Conservation (phyloP, 345 rosid genomes). For the Euphorbia peplus region DNA sequence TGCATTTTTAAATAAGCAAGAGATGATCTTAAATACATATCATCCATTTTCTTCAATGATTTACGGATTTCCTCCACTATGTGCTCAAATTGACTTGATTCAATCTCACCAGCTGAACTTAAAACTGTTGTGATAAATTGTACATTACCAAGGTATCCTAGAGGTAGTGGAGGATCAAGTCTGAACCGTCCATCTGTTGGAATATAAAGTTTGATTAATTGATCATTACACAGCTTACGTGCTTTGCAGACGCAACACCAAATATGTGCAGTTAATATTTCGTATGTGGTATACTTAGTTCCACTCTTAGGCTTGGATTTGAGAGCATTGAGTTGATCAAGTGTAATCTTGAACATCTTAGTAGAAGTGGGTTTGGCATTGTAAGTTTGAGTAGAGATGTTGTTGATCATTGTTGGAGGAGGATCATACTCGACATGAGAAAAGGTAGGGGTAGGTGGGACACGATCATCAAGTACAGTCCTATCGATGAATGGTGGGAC, state of each 20-base stretch:
- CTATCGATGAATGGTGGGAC: conserved; percentile 18
- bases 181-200: conserved; percentile 38
- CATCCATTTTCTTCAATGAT: conserved; percentile 24
- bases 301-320: conserved; percentile 12
- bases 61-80: conserved; percentile 29
- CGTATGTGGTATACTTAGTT: conserved; percentile 9
- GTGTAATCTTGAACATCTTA: conserved; percentile 16
- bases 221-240: conserved; percentile 18
- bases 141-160: conserved; percentile 42
- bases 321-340: conserved; percentile 16
- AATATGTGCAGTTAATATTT: conserved; percentile 24
- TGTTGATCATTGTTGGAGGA: conserved; percentile 19
- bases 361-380: neutral
- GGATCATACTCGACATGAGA: conserved; percentile 28
- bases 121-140: conserved; percentile 28
- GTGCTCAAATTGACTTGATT: conserved; percentile 20
- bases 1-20: conserved; percentile 7
- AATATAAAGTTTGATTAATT: conserved; percentile 15
- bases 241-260: conserved; percentile 38
- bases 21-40: conserved; percentile 41
- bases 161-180: conserved; percentile 39
- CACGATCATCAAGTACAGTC: conserved; percentile 5
- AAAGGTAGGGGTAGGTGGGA: conserved; percentile 19
- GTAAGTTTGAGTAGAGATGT: neutral
- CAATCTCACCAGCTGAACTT: conserved; percentile 21